Evolutionary conservation across 495 filamentous ascomycete genomes (phyloP), one percentile per base, ranked within the genome.

Genomic region (Penicillium cinerascens): DNA sequence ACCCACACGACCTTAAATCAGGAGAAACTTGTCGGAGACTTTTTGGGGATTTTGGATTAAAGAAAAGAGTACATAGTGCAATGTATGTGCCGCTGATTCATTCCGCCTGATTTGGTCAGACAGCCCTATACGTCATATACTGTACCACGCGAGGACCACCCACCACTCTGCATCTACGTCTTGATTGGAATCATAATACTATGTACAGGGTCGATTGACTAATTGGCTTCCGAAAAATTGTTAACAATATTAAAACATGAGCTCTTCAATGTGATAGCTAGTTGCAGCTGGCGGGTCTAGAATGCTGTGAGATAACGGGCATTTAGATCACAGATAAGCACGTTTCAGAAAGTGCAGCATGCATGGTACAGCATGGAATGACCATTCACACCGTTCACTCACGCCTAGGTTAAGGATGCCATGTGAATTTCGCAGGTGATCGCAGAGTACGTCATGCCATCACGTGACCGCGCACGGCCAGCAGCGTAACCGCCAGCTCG

Each of bases 381-480:
- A 23, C 25, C 23, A 35, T 29, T 29, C 23, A 49, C 17, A n/a
- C 18, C 38, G 20, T 41, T 41, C 38, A 21, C n/a, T 41, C 7
- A 18, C 15, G 20, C 38, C 16, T 41, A 43, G 21, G 41, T 16
- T 22, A 9, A 35, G 17, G 26, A n/a, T 2, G 37, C 48, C 48
- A 54, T 50, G 48, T 51, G 47, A 46, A 10, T 15, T 23, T 42
- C 37, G 46, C 46, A 51, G 37, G 38, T 52, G 54, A 48, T 37
- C 21, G 37, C 1, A 26, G 54, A 52, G 45, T 58, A 66, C 60
- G 63, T 61, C 63, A 66, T 66, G 51, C 2, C 8, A 41, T 61
- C 63, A 66, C 61, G 63, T 66, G 63, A 61, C 10, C 2, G n/a
- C 49, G 49, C 63, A 65, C 57, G 59, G 52, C 25, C 60, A 52